Base-by-base conservation (phyloP, 768 basidiomycete genomes). In the Chalciporus chontae region DNA sequence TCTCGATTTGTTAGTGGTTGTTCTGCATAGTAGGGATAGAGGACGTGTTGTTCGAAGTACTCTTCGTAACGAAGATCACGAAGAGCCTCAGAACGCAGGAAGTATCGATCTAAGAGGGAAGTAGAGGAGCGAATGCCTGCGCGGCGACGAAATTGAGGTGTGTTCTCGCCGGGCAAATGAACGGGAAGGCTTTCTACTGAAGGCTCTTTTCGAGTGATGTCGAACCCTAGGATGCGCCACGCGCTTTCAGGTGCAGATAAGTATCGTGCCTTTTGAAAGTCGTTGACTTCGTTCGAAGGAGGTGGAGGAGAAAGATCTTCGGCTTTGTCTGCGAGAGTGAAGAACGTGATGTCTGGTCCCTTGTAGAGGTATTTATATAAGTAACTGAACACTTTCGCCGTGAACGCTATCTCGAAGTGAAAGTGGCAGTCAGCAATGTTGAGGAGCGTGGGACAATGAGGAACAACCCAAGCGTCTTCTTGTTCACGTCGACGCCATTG, bases 281-380 rank as follows among this genome's bases (percentile, higher is more conserved):
- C 69, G 19, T 66, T 59, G 34, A 74, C 70, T 41, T 74, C 69
- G 44, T 72, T 61, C 9, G 69, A 37, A 6, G 42, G 27, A 7
- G 41, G 42, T 0, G 26, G 37, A 39, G 13, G 23, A 14, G 31
- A 21, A 6, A 17, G 32, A 1, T 43, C 19, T 5, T 47, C 29
- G 45, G 59, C 54, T 3, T 54, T 40, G 2, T 58, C 43, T 0
- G 27, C 8, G 11, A 38, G 15, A 3, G 32, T 0, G 13, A 47
- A 47, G 9, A 38, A 24, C 1, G 19, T 26, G 18, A 6, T 8
- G 15, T 45, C 32, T 0, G 45, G 31, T 0, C 70, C 67, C 65
- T 73, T 72, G 42, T 71, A 66, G 14, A 71, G 62, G 45, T 71
- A 74, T 41, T 74, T 73, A 63, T 70, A 73, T 0, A 71, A 48